Evolutionary conservation across 2,329 filamentous ascomycete genomes (phyloP).

Genomic region (Ceratocystis alfenasii): DNA sequence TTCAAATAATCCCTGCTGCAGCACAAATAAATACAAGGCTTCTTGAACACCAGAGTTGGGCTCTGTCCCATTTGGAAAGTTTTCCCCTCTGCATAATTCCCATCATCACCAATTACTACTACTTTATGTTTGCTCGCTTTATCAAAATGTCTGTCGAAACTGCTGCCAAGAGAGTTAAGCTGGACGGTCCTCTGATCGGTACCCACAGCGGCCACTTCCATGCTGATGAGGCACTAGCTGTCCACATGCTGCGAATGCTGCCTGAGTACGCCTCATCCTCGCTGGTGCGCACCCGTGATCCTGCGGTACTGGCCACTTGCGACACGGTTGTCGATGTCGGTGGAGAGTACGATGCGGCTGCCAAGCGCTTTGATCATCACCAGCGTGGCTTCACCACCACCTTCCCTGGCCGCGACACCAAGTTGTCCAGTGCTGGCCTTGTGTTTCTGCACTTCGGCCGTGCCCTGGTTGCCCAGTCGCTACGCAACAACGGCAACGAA

Average conservation of each 20-base stretch:
- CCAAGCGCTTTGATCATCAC: constrained; percentile 89
- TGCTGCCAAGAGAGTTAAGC: constrained; percentile 75
- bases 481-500: constrained; percentile 29
- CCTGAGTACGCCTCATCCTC: constrained; percentile 62
- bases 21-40: not conserved
- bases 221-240: constrained; percentile 92
- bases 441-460: constrained; percentile 94
- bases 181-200: constrained; percentile 51
- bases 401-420: constrained; percentile 74
- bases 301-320: constrained; percentile 62
- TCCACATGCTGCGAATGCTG: constrained; percentile 85
- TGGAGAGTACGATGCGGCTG: constrained; percentile 70
- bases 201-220: constrained; percentile 99
- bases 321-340: constrained; percentile 98
- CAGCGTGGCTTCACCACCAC: constrained; percentile 79
- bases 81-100: not conserved
- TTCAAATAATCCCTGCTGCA: constrained; percentile 15
- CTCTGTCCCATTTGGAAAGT: not conserved
- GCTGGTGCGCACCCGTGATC: constrained; percentile 80
- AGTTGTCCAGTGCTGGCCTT: constrained; percentile 84
- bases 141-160: constrained; percentile 49
- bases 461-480: constrained; percentile 56
- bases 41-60: not conserved
- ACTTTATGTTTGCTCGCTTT: constrained; percentile 32
- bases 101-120: not conserved